phyloP scores from a whole-genome alignment of 1,284 basidiomycete genomes.

The Tremellales sp. region DNA sequence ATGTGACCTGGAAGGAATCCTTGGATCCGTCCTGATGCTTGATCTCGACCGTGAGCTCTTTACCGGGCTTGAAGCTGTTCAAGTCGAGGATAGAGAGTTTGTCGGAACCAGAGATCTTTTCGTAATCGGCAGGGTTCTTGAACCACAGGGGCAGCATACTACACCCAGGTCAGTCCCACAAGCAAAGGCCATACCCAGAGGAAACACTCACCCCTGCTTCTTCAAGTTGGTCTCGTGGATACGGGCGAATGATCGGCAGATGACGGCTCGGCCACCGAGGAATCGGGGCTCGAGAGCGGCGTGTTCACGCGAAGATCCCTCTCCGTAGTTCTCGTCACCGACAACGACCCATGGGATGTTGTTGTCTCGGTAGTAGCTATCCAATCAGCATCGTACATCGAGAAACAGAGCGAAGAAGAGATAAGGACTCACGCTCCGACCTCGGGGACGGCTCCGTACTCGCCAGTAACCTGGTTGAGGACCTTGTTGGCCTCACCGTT shows the following conservation, averaged over 20 bases:
- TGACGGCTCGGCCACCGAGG: slow-evolving; percentile 92
- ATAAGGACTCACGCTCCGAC: slow-evolving; percentile 57
- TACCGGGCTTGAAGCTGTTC: slow-evolving; percentile 76
- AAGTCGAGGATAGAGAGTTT: slow-evolving; percentile 79
- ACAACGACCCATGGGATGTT: slow-evolving; percentile 95
- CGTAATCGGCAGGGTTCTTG: slow-evolving; percentile 81
- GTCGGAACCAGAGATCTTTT: slow-evolving; percentile 77
- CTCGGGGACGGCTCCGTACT: slow-evolving; percentile 79
- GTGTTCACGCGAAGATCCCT: slow-evolving; percentile 96
- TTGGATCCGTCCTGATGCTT: slow-evolving; percentile 77
- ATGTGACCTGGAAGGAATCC: slow-evolving; percentile 54
- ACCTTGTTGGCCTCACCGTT: slow-evolving; percentile 95
- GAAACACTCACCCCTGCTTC: slow-evolving; percentile 52
- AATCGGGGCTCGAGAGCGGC: slow-evolving; percentile 96
- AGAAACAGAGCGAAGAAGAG: not conserved
- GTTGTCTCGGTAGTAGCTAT: slow-evolving; percentile 71
- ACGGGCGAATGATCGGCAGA: slow-evolving; percentile 91
- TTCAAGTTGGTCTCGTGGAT: slow-evolving; percentile 97
- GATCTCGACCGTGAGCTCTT: slow-evolving; percentile 72
- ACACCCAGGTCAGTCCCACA: too few species aligned
- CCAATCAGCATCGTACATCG: slow-evolving; percentile 7
- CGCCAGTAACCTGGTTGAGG: slow-evolving; percentile 84
- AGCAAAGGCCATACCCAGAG: too few species aligned
- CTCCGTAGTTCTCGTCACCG: slow-evolving; percentile 92
- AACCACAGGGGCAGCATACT: slow-evolving; percentile 89